Base-by-base conservation (phyloP, 306 rosid species). In the Rosa multiflora region DNA sequence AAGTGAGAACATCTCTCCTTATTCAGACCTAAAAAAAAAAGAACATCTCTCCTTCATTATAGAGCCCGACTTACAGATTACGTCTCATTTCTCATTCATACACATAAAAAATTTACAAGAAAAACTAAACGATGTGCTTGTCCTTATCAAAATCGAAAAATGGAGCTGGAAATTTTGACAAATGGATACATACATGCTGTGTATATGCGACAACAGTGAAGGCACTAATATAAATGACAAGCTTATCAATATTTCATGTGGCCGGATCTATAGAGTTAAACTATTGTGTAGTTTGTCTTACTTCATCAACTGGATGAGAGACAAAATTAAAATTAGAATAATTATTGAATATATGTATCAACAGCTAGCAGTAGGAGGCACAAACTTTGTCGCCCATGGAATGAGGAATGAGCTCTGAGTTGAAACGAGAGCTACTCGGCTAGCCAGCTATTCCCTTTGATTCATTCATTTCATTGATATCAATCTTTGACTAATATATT, bases 161-260 rank as follows among this genome's bases (percentile, higher is more conserved):
- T 32, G 76, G 46, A 51, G 76, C 26, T 51, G 76, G 42, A 18
- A 72, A 51, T 51, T 4, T 72, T 51, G 76, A 72, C 76, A 72
- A 51, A 29, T 4, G 10, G 44, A 52, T 53, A 10, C 44, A 35
- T 14, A 18, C 20, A 68, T 43, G 43, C 52, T 10, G 23, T 42
- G 11, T n/a, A 68, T 18, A 40, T 42, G 15, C 8, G 72, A 68
- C 51, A 68, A 68, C 44, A 5, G 9, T 2, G 49, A 18, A 40
- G 3, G 26, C 32, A 40, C 51, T 20, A 20, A 10, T 67, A 2
- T 4, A 68, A 18, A 67, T 42, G 72, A 4, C 72, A 39, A 67
- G 17, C 29, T 8, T 67, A 67, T 67, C 32, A 72, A 14, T 20
- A 32, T 2, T 4, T 51, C 61, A 15, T 26, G 61, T 72, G 32